phyloP scores from a whole-genome alignment of 2,329 filamentous ascomycete species.

The Cordyceps farinosa region DNA sequence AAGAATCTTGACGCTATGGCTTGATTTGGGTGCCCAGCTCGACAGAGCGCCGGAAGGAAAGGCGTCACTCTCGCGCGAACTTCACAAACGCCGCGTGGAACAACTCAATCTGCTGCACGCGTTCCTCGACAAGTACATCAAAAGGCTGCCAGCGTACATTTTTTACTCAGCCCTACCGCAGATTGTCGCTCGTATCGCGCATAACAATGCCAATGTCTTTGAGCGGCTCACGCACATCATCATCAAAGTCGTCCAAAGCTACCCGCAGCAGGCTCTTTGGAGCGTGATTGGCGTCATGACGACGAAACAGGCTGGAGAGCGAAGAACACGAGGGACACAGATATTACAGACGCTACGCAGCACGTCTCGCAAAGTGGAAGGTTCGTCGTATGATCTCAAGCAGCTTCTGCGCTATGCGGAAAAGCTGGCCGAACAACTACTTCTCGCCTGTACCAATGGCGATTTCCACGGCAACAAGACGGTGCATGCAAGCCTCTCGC shows the following conservation, averaged over 20 bases:
- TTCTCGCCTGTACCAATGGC: slow-evolving; percentile 75
- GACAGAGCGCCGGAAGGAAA: slow-evolving; percentile 58
- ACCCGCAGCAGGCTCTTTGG: slow-evolving; percentile 92
- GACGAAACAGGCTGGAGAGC: slow-evolving; percentile 66
- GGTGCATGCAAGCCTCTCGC: slow-evolving; percentile 68
- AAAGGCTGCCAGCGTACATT: slow-evolving; percentile 67
- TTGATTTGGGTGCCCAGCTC: slow-evolving; percentile 79
- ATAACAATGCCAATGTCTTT: slow-evolving; percentile 75
- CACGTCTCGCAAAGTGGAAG: slow-evolving; percentile 50
- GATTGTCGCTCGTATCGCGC: slow-evolving; percentile 91
- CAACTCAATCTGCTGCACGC: slow-evolving; percentile 67
- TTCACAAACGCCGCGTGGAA: slow-evolving; percentile 55
- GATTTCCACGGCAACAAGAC: slow-evolving; percentile 65
- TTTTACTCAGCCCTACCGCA: slow-evolving; percentile 85
- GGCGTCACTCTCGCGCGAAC: slow-evolving; percentile 49
- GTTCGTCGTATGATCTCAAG: slow-evolving; percentile 58
- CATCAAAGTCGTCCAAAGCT: slow-evolving; percentile 75
- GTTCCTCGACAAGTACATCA: slow-evolving; percentile 76
- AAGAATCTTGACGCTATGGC: slow-evolving; percentile 87
- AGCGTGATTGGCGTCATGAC: slow-evolving; percentile 83
- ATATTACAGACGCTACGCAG: slow-evolving; percentile 50
- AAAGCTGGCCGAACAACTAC: slow-evolving; percentile 75
- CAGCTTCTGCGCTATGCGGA: slow-evolving; percentile 73
- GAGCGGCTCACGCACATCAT: slow-evolving; percentile 75
- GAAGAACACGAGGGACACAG: slow-evolving; percentile 51